These are phyloP conservation scores for Aphanomyces stellatus DNA, from an alignment of 352 stramenopile species.

Conservation along the genomic window DNA sequence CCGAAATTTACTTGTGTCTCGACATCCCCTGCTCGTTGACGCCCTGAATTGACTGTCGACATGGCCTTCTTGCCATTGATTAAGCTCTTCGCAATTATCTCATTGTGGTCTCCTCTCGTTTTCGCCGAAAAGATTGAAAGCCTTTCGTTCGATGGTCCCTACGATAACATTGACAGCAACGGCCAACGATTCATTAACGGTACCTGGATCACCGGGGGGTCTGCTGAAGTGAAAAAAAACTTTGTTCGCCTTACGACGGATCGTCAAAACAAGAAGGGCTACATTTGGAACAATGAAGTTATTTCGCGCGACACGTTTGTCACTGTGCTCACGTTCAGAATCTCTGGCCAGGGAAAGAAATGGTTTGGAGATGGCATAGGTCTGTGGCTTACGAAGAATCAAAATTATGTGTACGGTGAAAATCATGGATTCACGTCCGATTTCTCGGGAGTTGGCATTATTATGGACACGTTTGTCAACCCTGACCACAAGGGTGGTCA, in stretches of 20 bases:
- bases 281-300: slow-evolving; percentile 59
- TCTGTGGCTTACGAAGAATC: slow-evolving; percentile 67
- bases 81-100: too few species aligned
- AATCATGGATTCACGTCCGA: slow-evolving; percentile 75
- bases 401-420: slow-evolving; percentile 39
- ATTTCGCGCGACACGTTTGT: slow-evolving; percentile 50
- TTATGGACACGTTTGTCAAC: slow-evolving; percentile 83
- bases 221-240: slow-evolving; percentile 72
- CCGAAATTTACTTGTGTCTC: too few species aligned
- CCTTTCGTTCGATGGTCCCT: slow-evolving; percentile 71
- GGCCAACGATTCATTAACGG: slow-evolving; percentile 62
- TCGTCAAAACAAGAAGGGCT: slow-evolving; percentile 75
- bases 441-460: slow-evolving; percentile 64
- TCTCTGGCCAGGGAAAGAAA: slow-evolving; percentile 66
- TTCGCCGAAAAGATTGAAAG: slow-evolving; percentile 39
- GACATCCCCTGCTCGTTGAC: too few species aligned
- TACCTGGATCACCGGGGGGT: slow-evolving; percentile 64
- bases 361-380: slow-evolving; percentile 83
- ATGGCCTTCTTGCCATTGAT: too few species aligned
- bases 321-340: slow-evolving; percentile 68
- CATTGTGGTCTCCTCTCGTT: too few species aligned
- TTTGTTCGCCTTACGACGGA: slow-evolving; percentile 84
- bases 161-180: slow-evolving; percentile 51
- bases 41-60: too few species aligned
- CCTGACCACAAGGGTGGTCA: slow-evolving; percentile 71